These are phyloP conservation scores for Hyphochytrium catenoides DNA, from an alignment of 352 stramenopile genomes.

Conservation along the genomic window DNA sequence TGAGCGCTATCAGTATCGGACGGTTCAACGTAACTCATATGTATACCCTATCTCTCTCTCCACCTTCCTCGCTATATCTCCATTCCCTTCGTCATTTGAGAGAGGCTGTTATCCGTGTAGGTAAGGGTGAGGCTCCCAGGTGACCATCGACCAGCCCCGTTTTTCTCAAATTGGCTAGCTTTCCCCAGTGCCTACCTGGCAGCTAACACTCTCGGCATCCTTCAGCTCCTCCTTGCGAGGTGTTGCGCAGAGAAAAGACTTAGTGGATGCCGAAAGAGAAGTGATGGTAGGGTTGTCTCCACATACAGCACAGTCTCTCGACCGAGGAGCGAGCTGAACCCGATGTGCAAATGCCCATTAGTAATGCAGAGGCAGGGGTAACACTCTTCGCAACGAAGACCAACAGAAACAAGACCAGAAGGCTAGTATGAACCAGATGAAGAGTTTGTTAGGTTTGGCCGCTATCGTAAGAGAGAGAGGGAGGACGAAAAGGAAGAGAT, in stretches of 20 bases:
- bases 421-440: not conserved
- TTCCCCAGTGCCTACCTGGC: not conserved
- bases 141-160: not conserved
- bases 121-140: no score
- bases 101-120: no score
- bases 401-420: conserved; percentile 8
- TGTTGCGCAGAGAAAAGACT: not conserved
- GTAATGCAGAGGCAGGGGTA: not conserved
- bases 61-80: no score
- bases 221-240: not conserved
- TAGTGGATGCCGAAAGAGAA: conserved; percentile 1
- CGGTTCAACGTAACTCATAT: no score
- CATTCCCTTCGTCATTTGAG: no score
- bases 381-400: conserved; percentile 10
- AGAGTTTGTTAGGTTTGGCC: not conserved
- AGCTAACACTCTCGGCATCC: conserved; percentile 1
- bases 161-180: not conserved
- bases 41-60: no score
- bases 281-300: conserved; percentile 4
- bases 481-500: conserved; percentile 10
- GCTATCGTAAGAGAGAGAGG: no score
- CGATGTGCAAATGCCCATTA: not conserved
- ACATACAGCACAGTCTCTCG: conserved; percentile 8
- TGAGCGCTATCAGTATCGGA: no score
- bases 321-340: conserved; percentile 4